These are phyloP conservation scores for Capronia coronata DNA, from an alignment of 2,329 filamentous ascomycete species.

Conservation along the genomic window DNA sequence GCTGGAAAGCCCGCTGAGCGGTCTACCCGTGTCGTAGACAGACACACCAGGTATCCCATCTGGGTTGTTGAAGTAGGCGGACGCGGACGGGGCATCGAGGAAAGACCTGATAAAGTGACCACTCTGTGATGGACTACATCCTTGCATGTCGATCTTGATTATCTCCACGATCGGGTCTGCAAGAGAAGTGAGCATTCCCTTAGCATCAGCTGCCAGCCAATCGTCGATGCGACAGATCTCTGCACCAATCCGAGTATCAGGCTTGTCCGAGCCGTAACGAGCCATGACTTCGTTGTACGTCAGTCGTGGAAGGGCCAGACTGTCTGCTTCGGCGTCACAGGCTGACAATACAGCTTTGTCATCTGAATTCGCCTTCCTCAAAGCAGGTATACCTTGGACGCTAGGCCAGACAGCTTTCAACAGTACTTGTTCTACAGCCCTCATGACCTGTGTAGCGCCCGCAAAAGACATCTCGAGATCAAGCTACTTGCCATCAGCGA, in stretches of 20 bases:
- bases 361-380: slow-evolving; percentile 22
- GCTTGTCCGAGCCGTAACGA: slow-evolving; percentile 82
- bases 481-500: slow-evolving; percentile 48
- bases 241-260: slow-evolving; percentile 69
- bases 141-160: slow-evolving; percentile 52
- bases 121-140: slow-evolving; percentile 46
- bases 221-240: slow-evolving; percentile 62
- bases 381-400: slow-evolving; percentile 13
- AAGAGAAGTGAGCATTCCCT: slow-evolving; percentile 67
- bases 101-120: slow-evolving; percentile 61
- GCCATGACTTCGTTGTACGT: slow-evolving; percentile 74
- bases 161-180: slow-evolving; percentile 65
- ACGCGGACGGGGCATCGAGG: slow-evolving; percentile 58
- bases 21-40: slow-evolving; percentile 65
- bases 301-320: slow-evolving; percentile 7
- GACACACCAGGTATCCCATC: slow-evolving; percentile 76
- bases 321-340: slow-evolving; percentile 9
- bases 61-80: slow-evolving; percentile 58
- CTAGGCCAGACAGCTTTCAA: slow-evolving; percentile 21
- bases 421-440: slow-evolving; percentile 38
- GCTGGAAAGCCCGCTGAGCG: slow-evolving; percentile 67
- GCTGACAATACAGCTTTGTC: slow-evolving; percentile 21
- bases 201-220: slow-evolving; percentile 57
- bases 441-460: slow-evolving; percentile 63
- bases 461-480: slow-evolving; percentile 93